Conservation (phyloP, 805 yeast genomes). For the Metschnikowia dekortorum region DNA sequence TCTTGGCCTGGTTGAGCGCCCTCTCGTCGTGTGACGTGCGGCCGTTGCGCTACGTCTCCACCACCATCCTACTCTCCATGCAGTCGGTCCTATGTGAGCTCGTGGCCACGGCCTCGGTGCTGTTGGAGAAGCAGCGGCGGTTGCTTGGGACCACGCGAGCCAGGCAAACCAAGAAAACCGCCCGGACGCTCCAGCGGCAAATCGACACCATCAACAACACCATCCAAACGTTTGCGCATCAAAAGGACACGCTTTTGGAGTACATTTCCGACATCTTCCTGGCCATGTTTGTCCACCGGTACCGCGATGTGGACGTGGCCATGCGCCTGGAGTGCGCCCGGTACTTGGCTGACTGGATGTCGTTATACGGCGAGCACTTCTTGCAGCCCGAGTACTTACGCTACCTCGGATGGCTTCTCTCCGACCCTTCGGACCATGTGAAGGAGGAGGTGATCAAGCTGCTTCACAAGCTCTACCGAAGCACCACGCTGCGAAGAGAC, state of each 20-base stretch:
- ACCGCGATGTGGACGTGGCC: conserved; percentile 69
- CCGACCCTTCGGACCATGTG: conserved; percentile 62
- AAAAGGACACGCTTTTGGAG: conserved; percentile 50
- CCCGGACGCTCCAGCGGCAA: conserved; percentile 34
- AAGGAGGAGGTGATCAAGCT: conserved; percentile 60
- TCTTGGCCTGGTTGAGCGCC: conserved; percentile 72
- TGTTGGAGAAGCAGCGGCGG: conserved; percentile 40
- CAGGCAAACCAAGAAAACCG: conserved; percentile 26
- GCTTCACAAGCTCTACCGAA: conserved; percentile 46
- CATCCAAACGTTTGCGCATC: conserved; percentile 33
- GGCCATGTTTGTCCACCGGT: conserved; percentile 67
- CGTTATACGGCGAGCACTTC: conserved; percentile 64
- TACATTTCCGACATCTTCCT: conserved; percentile 63
- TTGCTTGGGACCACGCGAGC: conserved; percentile 34
- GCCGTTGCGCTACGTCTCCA: conserved; percentile 65
- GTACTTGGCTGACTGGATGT: conserved; percentile 67
- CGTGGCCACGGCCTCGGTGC: conserved; percentile 31
- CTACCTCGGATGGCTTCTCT: conserved; percentile 79
- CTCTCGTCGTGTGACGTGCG: conserved; percentile 67
- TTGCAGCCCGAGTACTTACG: conserved; percentile 66
- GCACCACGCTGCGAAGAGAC: conserved; percentile 14
- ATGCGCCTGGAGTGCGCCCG: conserved; percentile 69
- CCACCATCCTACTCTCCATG: conserved; percentile 53
- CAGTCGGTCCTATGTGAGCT: conserved; percentile 57
- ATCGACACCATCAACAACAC: conserved; percentile 44